Conservation (phyloP, 176 grass and related monocot genomes). For the Eleusine coracana region DNA sequence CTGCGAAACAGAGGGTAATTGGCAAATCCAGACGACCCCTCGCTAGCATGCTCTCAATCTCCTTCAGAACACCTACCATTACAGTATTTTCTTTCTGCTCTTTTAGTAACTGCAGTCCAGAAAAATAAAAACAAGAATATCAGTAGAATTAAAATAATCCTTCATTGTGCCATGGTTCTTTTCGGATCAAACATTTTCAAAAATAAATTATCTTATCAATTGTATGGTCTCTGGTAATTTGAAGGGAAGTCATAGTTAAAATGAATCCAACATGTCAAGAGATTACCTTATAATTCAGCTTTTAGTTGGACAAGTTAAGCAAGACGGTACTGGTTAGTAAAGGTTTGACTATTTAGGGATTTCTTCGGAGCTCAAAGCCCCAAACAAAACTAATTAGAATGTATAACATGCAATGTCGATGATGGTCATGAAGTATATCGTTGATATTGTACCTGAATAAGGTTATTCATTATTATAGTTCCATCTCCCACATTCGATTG, state of each 20-base stretch:
- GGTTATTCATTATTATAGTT: conserved; percentile 93
- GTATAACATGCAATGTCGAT: conserved; percentile 9
- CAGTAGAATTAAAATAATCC: not conserved
- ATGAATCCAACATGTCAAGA: not conserved
- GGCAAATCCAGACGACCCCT: conserved; percentile 82
- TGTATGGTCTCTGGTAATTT: not conserved
- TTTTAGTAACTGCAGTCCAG: conserved; percentile 69
- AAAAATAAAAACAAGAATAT: not conserved
- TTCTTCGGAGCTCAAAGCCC: not conserved
- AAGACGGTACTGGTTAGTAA: conserved; percentile 5
- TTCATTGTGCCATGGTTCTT: conserved; percentile 6
- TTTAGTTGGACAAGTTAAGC: not conserved
- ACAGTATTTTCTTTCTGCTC: conserved; percentile 52
- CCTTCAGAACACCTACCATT: conserved; percentile 67
- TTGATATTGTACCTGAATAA: conserved; percentile 66
- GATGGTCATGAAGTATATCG: conserved; percentile 15
- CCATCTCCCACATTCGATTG: conserved; percentile 94
- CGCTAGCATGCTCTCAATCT: conserved; percentile 90
- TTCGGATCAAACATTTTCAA: conserved; percentile 10
- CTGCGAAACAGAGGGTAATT: conserved; percentile 82
- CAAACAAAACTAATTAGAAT: not conserved
- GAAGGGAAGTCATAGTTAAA: not conserved
- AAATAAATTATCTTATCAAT: not conserved
- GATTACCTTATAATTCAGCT: not conserved
- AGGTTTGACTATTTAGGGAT: not conserved